phyloP scores from a whole-genome alignment of 805 yeast genomes.

The Barnettozyma vustinii region DNA sequence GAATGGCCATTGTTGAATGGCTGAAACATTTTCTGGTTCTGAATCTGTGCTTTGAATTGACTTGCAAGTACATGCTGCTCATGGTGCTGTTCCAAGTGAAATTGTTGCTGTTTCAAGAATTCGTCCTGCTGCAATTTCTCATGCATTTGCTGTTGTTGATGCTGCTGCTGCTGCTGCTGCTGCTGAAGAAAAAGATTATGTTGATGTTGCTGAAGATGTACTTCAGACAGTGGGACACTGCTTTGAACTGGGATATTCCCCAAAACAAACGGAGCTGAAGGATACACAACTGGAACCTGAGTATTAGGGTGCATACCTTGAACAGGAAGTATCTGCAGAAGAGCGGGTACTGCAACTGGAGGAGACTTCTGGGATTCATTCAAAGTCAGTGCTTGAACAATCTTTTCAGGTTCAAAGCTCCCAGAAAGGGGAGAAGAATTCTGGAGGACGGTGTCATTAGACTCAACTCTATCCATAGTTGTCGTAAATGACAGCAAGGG shows the following conservation, averaged over 20 bases:
- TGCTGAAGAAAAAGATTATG: background rate
- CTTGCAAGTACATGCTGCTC: slow-evolving; percentile 10
- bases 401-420: slow-evolving; percentile 6
- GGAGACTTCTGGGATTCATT: slow-evolving; percentile 2
- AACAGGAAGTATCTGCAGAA: background rate
- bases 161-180: slow-evolving; percentile 3
- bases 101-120: slow-evolving; percentile 7
- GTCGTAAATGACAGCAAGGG: slow-evolving; percentile 24
- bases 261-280: background rate
- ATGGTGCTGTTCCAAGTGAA: slow-evolving; percentile 4
- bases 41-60: slow-evolving; percentile 17
- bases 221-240: background rate
- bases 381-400: slow-evolving; percentile 7
- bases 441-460: slow-evolving; percentile 25
- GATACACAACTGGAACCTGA: background rate
- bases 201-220: slow-evolving; percentile 8
- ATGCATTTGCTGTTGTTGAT: slow-evolving; percentile 1
- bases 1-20: background rate
- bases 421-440: slow-evolving; percentile 16
- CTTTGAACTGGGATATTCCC: background rate
- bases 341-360: background rate
- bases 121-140: background rate
- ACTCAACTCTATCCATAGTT: slow-evolving; percentile 23
- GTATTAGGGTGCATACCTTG: background rate
- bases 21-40: slow-evolving; percentile 16